Conservation (phyloP, 73 alveolate genomes). For the Paramecium caudatum region DNA sequence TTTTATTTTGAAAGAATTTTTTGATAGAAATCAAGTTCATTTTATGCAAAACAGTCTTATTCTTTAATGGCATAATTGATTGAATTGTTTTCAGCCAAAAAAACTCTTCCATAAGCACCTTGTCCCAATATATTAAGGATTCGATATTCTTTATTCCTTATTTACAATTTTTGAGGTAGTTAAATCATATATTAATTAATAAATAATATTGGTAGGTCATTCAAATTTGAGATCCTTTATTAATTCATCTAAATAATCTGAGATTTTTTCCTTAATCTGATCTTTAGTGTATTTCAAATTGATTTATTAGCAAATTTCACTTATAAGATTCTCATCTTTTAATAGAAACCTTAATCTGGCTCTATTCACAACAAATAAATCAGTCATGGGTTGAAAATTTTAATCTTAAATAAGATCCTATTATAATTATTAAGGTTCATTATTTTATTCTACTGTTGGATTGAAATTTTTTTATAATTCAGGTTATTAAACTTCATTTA, state of each 20-base stretch:
- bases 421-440: too few species aligned
- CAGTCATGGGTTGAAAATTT: too few species aligned
- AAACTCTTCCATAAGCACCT: constrained; percentile 19
- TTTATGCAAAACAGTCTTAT: not conserved
- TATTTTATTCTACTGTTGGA: too few species aligned
- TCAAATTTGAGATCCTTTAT: too few species aligned
- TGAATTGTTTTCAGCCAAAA: not conserved
- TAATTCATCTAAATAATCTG: not conserved
- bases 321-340: not conserved
- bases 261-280: not conserved
- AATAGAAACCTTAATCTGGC: not conserved
- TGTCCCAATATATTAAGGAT: not conserved
- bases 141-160: not conserved
- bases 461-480: too few species aligned
- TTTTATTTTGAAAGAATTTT: not conserved
- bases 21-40: not conserved
- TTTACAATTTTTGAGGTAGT: too few species aligned
- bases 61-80: not conserved
- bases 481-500: too few species aligned
- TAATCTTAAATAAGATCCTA: too few species aligned
- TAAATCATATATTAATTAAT: too few species aligned
- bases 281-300: too few species aligned
- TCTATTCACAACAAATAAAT: not conserved
- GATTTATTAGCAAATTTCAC: not conserved
- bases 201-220: too few species aligned